Percentiles rank a stretch among this genome's conserved stretches.
These are phyloP conservation scores for Aspergillus awamori DNA, from an alignment of 2,329 filamentous ascomycete species.

Conservation along the genomic window DNA sequence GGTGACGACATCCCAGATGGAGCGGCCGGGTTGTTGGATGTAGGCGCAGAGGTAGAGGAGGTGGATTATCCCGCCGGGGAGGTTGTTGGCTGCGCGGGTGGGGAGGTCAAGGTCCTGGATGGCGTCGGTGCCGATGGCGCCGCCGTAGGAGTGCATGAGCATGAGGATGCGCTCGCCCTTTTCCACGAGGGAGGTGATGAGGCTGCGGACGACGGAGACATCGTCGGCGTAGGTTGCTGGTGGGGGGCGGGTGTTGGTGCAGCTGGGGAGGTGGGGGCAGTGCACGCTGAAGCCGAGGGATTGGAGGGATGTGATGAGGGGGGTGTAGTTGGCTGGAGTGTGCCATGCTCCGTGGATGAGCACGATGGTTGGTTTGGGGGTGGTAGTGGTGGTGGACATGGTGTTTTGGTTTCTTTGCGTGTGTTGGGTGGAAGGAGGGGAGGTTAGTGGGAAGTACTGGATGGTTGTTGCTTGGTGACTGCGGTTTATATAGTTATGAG, in stretches of 20 bases:
- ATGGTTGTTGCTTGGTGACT: no score
- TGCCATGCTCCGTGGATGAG: slow-evolving; percentile 23
- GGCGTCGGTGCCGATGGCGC: slow-evolving; percentile 26
- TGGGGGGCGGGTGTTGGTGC: slow-evolving; percentile 16
- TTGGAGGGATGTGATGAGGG: slow-evolving; percentile 18
- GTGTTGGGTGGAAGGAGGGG: no score
- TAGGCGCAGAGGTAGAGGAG: slow-evolving; percentile 27
- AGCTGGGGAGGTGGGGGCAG: slow-evolving; percentile 21
- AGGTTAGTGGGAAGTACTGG: no score
- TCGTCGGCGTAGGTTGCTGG: slow-evolving; percentile 16
- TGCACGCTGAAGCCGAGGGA: slow-evolving; percentile 23
- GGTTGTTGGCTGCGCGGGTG: slow-evolving; percentile 1
- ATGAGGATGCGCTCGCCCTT: slow-evolving; percentile 22
- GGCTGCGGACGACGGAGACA: slow-evolving; percentile 11
- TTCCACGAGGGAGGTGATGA: slow-evolving; percentile 10
- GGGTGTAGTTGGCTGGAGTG: slow-evolving; percentile 19
- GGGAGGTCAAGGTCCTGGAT: slow-evolving; percentile 18
- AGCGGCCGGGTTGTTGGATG: slow-evolving; percentile 16
- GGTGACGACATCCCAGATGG: slow-evolving; percentile 12
- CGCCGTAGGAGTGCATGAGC: slow-evolving; percentile 33
- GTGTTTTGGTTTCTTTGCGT: no score
- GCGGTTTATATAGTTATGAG: no score
- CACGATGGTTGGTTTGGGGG: no score
- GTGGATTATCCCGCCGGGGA: slow-evolving; percentile 19
- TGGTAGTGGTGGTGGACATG: no score